These are phyloP conservation scores for Apiotrichum montevideense DNA, from an alignment of 1,284 basidiomycete species.

Conservation along the genomic window DNA sequence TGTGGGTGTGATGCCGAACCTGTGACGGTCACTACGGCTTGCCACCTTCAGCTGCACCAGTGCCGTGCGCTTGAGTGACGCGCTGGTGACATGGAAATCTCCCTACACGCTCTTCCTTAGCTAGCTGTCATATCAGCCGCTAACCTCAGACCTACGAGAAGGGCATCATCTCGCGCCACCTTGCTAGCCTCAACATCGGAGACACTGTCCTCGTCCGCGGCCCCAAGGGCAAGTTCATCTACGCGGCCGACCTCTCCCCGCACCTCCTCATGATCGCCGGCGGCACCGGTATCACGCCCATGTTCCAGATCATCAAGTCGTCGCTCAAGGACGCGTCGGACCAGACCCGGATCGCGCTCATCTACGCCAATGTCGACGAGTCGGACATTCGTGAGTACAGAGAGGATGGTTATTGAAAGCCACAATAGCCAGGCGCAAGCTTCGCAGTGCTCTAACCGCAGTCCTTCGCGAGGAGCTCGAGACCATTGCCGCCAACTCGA, in stretches of 20 bases:
- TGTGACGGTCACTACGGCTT: too few species aligned
- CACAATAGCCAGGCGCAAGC: too few species aligned
- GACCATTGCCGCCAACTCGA: constrained; percentile 55
- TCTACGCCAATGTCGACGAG: constrained; percentile 93
- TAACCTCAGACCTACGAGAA: constrained; percentile 77
- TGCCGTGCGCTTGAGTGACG: too few species aligned
- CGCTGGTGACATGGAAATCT: too few species aligned
- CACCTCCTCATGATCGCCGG: constrained; percentile 96
- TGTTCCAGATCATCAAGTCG: constrained; percentile 90
- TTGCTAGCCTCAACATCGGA: constrained; percentile 74
- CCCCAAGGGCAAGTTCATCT: constrained; percentile 90
- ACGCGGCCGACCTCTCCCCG: constrained; percentile 60
- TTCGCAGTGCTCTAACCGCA: constrained; percentile 18
- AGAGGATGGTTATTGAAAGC: too few species aligned
- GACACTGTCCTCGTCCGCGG: constrained; percentile 86
- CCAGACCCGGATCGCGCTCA: constrained; percentile 72
- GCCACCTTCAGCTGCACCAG: too few species aligned
- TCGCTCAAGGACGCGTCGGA: constrained; percentile 80
- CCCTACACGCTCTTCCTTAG: too few species aligned
- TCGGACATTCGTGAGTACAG: constrained; percentile 61
- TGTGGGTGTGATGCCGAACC: too few species aligned
- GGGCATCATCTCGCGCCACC: constrained; percentile 89
- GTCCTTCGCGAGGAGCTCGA: constrained; percentile 78
- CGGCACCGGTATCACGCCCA: constrained; percentile 89
- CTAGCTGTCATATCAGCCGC: not conserved